A percentile compares a stretch with the other conserved stretches of the same genome.
Evolutionary conservation across 2,329 filamentous ascomycete species (phyloP).

Genomic region (Colletotrichum sp.): DNA sequence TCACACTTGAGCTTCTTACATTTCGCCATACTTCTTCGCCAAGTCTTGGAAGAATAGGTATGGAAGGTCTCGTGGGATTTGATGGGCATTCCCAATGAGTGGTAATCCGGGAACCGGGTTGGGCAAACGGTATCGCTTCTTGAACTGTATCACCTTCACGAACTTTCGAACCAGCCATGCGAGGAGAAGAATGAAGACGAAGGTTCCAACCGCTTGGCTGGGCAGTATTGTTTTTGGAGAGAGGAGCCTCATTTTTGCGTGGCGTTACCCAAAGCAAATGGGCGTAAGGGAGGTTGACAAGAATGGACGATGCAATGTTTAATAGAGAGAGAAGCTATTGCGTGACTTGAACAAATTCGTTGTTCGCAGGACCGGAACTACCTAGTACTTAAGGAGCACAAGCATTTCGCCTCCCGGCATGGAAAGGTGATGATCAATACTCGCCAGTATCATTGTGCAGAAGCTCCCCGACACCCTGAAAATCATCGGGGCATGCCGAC

Average conservation of each 20-base stretch:
- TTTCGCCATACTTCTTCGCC: not conserved
- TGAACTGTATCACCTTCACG: not conserved
- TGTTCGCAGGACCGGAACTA: not conserved
- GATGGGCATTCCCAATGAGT: not conserved
- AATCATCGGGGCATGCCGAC: not conserved
- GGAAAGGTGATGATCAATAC: not conserved
- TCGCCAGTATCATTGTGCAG: not conserved
- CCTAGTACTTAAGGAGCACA: not conserved
- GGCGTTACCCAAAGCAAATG: rapidly evolving
- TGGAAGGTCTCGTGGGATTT: not conserved
- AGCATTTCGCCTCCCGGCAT: not conserved
- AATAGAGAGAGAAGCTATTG: not conserved
- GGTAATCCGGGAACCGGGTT: not conserved
- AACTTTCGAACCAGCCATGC: not conserved
- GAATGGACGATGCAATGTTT: rapidly evolving
- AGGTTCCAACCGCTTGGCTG: not conserved
- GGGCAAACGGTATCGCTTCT: not conserved
- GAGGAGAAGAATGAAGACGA: not conserved
- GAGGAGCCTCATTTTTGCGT: not conserved
- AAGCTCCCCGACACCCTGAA: not conserved
- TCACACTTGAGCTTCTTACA: not conserved
- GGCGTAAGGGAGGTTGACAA: not conserved
- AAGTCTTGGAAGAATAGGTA: not conserved
- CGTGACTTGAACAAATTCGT: not conserved
- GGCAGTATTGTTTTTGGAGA: not conserved